Evolutionary conservation across 805 yeast genomes (phyloP).

Genomic region (Ogataea ramenticola): DNA sequence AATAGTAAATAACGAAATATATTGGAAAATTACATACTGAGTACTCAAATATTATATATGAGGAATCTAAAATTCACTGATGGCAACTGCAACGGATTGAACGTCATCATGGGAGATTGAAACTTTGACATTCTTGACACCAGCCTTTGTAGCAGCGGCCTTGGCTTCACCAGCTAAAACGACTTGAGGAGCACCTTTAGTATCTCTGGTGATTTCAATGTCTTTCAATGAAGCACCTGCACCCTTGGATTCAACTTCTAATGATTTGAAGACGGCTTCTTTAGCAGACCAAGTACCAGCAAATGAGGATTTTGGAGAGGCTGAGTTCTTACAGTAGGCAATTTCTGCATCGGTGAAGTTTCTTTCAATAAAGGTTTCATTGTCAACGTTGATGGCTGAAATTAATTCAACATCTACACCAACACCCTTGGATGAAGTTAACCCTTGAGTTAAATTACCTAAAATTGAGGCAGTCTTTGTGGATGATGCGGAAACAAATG

Average conservation of each 20-base stretch:
- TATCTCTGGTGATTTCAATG: slow-evolving; percentile 74
- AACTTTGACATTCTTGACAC: slow-evolving; percentile 67
- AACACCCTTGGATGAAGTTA: slow-evolving; percentile 52
- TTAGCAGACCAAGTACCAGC: slow-evolving; percentile 99
- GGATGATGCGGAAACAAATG: slow-evolving; percentile 40
- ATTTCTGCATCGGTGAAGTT: slow-evolving; percentile 84
- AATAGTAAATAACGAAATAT: too few species aligned
- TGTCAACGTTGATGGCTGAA: slow-evolving; percentile 72
- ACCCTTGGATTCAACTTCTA: slow-evolving; percentile 84
- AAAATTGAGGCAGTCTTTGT: slow-evolving; percentile 60
- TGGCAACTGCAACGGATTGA: slow-evolving; percentile 97
- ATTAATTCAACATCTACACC: slow-evolving; percentile 97
- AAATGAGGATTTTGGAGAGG: slow-evolving; percentile 80
- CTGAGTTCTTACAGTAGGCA: slow-evolving; percentile 64
- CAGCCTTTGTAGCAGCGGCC: slow-evolving; percentile 61
- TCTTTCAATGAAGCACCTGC: slow-evolving; percentile 92
- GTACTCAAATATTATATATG: too few species aligned
- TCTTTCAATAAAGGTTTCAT: slow-evolving; percentile 85
- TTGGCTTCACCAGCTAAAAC: slow-evolving; percentile 69
- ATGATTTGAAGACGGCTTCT: slow-evolving; percentile 96
- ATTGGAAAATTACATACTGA: too few species aligned
- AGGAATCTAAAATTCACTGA: slow-evolving; percentile 45
- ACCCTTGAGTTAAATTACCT: slow-evolving; percentile 40
- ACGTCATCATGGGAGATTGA: slow-evolving; percentile 94
- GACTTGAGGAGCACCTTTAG: slow-evolving; percentile 80